phyloP scores from a whole-genome alignment of 1,284 basidiomycete species.

The Cryptococcus sp. region DNA sequence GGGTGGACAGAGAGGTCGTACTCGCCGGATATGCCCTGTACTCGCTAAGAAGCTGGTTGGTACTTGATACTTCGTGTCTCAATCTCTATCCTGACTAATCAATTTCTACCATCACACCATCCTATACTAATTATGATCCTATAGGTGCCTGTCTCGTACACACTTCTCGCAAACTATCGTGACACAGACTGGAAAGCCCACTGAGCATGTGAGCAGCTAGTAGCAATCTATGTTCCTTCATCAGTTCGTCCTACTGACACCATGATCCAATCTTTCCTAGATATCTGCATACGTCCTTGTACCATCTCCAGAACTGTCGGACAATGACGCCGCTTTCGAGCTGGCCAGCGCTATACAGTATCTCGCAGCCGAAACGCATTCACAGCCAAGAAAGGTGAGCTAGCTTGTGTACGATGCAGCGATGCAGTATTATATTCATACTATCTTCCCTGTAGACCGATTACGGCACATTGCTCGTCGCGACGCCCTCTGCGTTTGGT shows the following conservation, averaged over 20 bases:
- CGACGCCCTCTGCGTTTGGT: conserved; percentile 39
- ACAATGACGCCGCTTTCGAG: conserved; percentile 27
- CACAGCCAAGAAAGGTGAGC: conserved; percentile 28
- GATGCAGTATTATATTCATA: background rate
- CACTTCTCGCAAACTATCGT: conserved; percentile 48
- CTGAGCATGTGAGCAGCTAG: conserved; percentile 30
- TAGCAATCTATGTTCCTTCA: conserved; percentile 1
- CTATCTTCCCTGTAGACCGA: conserved; percentile 28
- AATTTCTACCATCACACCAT: background rate
- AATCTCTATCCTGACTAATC: background rate
- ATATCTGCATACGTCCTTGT: conserved; percentile 45
- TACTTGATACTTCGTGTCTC: conserved; percentile 2
- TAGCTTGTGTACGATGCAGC: background rate
- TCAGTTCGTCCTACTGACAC: background rate
- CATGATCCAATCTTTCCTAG: conserved; percentile 14
- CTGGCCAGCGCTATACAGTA: conserved; percentile 29
- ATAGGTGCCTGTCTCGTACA: conserved; percentile 44
- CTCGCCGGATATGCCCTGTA: conserved; percentile 45
- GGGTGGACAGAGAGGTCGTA: conserved; percentile 40
- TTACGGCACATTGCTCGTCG: conserved; percentile 42
- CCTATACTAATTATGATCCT: too few relatives aligned
- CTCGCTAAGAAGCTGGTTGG: conserved; percentile 44
- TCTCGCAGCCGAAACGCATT: conserved; percentile 34
- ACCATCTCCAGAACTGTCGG: conserved; percentile 28
- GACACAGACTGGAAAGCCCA: conserved; percentile 47